Evolutionary conservation across 495 filamentous ascomycete species (phyloP).

Genomic region (Poronia punctata): DNA sequence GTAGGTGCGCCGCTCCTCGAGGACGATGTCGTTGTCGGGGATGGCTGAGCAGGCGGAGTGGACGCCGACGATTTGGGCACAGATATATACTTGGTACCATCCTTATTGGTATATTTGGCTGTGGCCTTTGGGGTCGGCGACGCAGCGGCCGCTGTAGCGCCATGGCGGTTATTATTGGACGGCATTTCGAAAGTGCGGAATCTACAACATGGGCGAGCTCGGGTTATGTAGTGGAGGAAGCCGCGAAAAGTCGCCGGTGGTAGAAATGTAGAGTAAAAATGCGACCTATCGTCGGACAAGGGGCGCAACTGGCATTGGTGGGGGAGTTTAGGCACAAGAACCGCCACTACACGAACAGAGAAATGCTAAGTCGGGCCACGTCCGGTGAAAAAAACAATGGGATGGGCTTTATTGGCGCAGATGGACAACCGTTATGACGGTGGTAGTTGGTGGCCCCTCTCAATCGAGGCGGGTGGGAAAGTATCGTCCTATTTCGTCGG

Average conservation of each 20-base stretch:
- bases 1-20: conserved; percentile 25
- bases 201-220: conserved; percentile 18
- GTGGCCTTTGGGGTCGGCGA: conserved; percentile 40
- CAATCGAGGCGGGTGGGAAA: conserved; percentile 5
- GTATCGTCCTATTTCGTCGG: conserved; percentile 1
- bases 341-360: conserved; percentile 6
- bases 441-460: conserved; percentile 1
- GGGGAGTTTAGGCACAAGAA: conserved; percentile 11
- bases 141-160: conserved; percentile 28
- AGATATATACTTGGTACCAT: conserved; percentile 61
- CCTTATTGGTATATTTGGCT: conserved; percentile 57
- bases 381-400: too few species aligned
- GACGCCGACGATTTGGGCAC: conserved; percentile 51
- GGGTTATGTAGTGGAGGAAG: conserved; percentile 25
- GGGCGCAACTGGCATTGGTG: conserved; percentile 11
- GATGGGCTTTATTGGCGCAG: conserved; percentile 3
- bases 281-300: conserved; percentile 9
- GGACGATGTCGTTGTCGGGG: conserved; percentile 33
- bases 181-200: conserved; percentile 40
- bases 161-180: conserved; percentile 38
- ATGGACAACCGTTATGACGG: background rate
- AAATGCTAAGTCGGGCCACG: background rate
- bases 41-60: conserved; percentile 45
- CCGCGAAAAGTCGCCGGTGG: conserved; percentile 6
- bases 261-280: conserved; percentile 2